A percentile compares a stretch with the other conserved stretches of the same genome.
phyloP scores from a whole-genome alignment of 192 early-diverging fungal genomes.

The Diversispora eburnea region DNA sequence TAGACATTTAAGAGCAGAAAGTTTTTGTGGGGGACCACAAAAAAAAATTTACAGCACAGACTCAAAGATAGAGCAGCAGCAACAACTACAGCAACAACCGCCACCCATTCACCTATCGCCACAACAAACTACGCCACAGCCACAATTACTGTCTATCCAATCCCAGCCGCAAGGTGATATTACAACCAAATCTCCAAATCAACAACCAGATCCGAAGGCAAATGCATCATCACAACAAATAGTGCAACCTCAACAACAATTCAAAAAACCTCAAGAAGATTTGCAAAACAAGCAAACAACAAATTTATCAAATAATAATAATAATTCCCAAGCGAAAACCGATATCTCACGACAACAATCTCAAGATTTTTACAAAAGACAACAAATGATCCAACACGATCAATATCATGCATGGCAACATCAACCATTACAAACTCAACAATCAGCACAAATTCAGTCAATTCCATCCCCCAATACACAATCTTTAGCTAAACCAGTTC shows the following conservation, averaged over 20 bases:
- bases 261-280: not conserved
- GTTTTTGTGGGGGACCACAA: slow-evolving; percentile 28
- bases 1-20: slow-evolving; percentile 51
- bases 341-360: not conserved
- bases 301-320: not conserved
- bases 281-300: not conserved
- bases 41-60: slow-evolving; percentile 19
- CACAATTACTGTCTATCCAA: not conserved
- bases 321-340: not conserved
- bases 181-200: too few species aligned
- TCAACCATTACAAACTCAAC: not conserved
- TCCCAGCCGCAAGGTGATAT: not conserved
- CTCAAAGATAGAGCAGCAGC: not conserved
- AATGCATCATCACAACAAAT: not conserved
- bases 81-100: not conserved
- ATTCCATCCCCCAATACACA: slow-evolving; percentile 5
- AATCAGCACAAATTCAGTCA: not conserved
- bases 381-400: not conserved
- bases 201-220: not conserved
- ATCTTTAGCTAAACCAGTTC: not conserved
- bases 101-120: slow-evolving; percentile 9
- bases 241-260: slow-evolving; percentile 14
- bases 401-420: slow-evolving; percentile 7
- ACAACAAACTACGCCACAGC: slow-evolving; percentile 5
- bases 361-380: not conserved